These are phyloP conservation scores for Gastrolobium villosum DNA, from an alignment of 306 rosid species.

Conservation along the genomic window DNA sequence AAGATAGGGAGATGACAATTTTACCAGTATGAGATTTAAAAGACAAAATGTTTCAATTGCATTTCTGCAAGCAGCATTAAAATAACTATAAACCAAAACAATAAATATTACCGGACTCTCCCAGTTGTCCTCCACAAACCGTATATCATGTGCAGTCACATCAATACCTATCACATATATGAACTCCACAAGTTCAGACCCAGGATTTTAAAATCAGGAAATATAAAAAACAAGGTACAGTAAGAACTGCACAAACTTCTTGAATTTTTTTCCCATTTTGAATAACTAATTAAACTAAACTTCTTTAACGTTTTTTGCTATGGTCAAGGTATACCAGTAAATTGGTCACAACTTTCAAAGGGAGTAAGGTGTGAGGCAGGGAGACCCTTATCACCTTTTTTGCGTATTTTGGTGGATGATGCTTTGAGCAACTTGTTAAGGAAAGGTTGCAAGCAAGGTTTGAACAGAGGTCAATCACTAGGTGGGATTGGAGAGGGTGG, in stretches of 20 bases:
- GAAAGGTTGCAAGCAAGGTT: conserved; percentile 15
- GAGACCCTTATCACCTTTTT: background rate
- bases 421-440: background rate
- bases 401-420: background rate
- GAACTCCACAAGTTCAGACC: conserved; percentile 46
- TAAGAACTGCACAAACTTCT: conserved; percentile 30
- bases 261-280: conserved; percentile 2
- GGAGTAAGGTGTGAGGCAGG: background rate
- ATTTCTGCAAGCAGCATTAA: conserved; percentile 33
- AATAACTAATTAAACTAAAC: conserved; percentile 13
- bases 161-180: conserved; percentile 75
- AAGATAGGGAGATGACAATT: conserved; percentile 17
- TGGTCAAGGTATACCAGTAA: conserved; percentile 18
- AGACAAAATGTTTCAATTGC: conserved; percentile 35
- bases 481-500: background rate
- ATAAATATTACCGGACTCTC: conserved; percentile 93
- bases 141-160: conserved; percentile 87
- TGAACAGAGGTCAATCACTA: conserved; percentile 6
- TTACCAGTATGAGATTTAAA: conserved; percentile 5
- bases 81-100: conserved; percentile 36
- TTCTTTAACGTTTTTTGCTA: background rate
- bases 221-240: conserved; percentile 17
- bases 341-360: background rate
- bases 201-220: conserved; percentile 41
- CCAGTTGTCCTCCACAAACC: conserved; percentile 99